Percentiles rank a stretch among this genome's conserved stretches.
phyloP scores from a whole-genome alignment of 1,284 basidiomycete species.

The Leccinum pachyderme region DNA sequence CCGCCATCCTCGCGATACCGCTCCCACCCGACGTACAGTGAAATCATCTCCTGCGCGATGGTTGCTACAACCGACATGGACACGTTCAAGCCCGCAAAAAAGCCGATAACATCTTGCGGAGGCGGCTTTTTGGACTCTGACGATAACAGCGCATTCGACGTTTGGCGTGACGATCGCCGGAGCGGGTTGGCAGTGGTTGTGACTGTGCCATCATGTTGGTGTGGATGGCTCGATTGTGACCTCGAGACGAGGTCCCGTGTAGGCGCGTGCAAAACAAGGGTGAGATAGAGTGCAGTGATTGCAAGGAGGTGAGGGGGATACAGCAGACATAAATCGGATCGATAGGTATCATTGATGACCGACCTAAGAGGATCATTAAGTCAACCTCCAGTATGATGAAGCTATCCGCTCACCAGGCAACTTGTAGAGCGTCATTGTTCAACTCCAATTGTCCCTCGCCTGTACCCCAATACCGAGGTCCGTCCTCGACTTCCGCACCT shows the following conservation, averaged over 20 bases:
- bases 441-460: constrained; percentile 69
- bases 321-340: constrained; percentile 85
- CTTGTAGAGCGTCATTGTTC: constrained; percentile 66
- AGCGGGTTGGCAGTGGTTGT: constrained; percentile 27
- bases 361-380: constrained; percentile 57
- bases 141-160: constrained; percentile 18
- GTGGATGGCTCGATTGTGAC: background rate
- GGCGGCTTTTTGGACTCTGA: constrained; percentile 42
- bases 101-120: constrained; percentile 66
- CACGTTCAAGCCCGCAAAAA: constrained; percentile 85
- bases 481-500: constrained; percentile 58
- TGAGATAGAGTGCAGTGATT: constrained; percentile 86
- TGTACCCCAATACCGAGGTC: constrained; percentile 71
- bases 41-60: constrained; percentile 88
- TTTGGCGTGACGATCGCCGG: constrained; percentile 55
- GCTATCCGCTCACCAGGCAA: constrained; percentile 57
- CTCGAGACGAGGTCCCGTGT: constrained; percentile 42
- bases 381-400: background rate
- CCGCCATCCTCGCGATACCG: constrained; percentile 64
- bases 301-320: constrained; percentile 95
- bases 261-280: constrained; percentile 65
- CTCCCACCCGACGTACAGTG: constrained; percentile 87
- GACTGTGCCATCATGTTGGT: background rate
- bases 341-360: constrained; percentile 94
- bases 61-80: constrained; percentile 81